Evolutionary conservation across 495 filamentous ascomycete genomes (phyloP), one percentile per base, ranked within the genome.

Genomic region (Zalerion maritima): DNA sequence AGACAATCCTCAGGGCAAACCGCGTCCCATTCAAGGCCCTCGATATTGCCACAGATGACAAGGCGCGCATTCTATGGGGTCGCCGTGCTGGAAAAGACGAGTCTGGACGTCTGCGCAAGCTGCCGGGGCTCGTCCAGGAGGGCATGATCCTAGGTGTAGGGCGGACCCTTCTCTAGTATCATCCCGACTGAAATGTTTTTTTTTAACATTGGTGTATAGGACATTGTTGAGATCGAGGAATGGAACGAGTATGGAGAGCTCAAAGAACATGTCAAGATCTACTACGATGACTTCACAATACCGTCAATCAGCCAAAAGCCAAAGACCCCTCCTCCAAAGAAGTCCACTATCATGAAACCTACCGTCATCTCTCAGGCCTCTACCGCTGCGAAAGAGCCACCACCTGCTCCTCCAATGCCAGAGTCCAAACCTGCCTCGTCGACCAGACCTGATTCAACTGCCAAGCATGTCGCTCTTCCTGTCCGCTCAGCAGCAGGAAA

Each of bases 241-340:
- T 96, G 91, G 91, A 97, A 97, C 55, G 89, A 97, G 44, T 93
- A 87, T 46, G 87, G 81, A 46, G 89, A 96, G 59, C 67, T 97
- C 32, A 86, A 89, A 49, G 70, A 89, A 50, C 71, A 81, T 35
- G 63, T 94, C 31, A 76, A 48, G 24, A 56, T 68, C 41, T 60
- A 57, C 55, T 58, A 61, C 53, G 46, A 71, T 62, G 41, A 69
- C 56, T 53, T 59, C 60, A 51, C 58, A 28, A 55, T 52, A 31
- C 64, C 46, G 16, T 48, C 37, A 49, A 63, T 41, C 46, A 45
- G 34, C 50, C 49, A 58, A 41, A 52, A 44, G 2, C 44, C 32
- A 4, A 47, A 53, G 15, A 46, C 49, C 16, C 22, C 39, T 11
- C 41, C 44, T 2, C 45, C 45, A 24, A 36, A 11, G 21, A 23